These are phyloP conservation scores for Mycocentrospora acerina DNA, from an alignment of 2,329 filamentous ascomycete species.

Conservation along the genomic window DNA sequence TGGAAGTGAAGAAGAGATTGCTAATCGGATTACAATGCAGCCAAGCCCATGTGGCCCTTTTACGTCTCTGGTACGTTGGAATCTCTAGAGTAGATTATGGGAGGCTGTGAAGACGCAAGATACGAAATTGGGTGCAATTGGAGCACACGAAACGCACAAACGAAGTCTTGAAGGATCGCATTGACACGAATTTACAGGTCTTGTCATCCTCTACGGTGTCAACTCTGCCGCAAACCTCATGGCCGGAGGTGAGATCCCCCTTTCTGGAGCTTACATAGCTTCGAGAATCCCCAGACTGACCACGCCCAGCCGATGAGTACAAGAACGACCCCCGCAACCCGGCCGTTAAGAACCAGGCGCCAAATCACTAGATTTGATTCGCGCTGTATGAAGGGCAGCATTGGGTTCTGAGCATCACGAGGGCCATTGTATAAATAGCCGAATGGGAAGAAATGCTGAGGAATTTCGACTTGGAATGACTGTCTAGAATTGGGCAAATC, in stretches of 20 bases:
- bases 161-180: slow-evolving; percentile 3
- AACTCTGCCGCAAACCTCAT: slow-evolving; percentile 79
- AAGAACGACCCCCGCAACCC: slow-evolving; percentile 97
- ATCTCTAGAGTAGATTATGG: neutral
- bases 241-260: slow-evolving; percentile 68
- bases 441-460: slow-evolving; percentile 16
- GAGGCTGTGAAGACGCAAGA: slow-evolving; percentile 5
- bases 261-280: neutral
- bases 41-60: slow-evolving; percentile 89
- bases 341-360: slow-evolving; percentile 35
- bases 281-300: slow-evolving; percentile 17
- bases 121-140: slow-evolving; percentile 8
- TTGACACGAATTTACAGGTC: slow-evolving; percentile 56
- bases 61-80: slow-evolving; percentile 81
- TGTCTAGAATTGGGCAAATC: slow-evolving; percentile 37
- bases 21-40: slow-evolving; percentile 55
- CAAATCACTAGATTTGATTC: slow-evolving; percentile 32
- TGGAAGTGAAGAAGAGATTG: slow-evolving; percentile 10
- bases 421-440: slow-evolving; percentile 42
- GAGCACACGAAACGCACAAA: neutral
- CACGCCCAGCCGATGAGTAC: slow-evolving; percentile 75
- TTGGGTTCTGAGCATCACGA: slow-evolving; percentile 17
- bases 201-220: slow-evolving; percentile 87
- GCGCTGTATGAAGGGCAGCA: slow-evolving; percentile 8
- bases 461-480: slow-evolving; percentile 21